Evolutionary conservation across 352 stramenopile species (phyloP).

Genomic region (Pythium apleroticum): DNA sequence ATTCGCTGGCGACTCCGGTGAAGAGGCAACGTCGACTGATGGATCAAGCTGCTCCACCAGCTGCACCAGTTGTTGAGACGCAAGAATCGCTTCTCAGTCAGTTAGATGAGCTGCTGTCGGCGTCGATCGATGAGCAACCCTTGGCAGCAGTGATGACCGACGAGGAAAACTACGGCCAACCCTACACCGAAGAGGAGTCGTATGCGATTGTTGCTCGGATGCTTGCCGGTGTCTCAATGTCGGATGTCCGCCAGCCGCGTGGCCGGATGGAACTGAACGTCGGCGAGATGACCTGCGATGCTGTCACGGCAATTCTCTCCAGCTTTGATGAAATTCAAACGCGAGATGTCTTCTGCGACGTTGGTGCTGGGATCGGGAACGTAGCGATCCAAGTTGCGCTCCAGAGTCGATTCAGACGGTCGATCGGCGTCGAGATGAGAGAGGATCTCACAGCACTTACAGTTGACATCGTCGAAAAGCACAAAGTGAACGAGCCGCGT

Average conservation of each 20-base stretch:
- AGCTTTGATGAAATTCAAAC: background rate
- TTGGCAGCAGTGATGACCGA: no score
- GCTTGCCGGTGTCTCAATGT: background rate
- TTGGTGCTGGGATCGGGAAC: constrained; percentile 15
- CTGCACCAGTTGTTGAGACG: no score
- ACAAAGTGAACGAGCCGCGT: background rate
- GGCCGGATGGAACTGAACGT: constrained; percentile 8
- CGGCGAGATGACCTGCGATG: constrained; percentile 11
- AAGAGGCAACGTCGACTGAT: no score
- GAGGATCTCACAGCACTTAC: background rate
- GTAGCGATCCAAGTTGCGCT: constrained; percentile 13
- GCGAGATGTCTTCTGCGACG: constrained; percentile 6
- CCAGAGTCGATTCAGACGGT: background rate
- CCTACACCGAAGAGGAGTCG: background rate
- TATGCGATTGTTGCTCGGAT: background rate
- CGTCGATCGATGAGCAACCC: no score
- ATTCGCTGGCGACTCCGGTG: no score
- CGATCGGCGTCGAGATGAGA: constrained; percentile 8
- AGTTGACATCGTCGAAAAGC: background rate
- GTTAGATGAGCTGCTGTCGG: no score
- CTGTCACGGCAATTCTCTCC: background rate
- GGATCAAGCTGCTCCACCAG: no score
- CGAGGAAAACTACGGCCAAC: no score
- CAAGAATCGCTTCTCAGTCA: no score
- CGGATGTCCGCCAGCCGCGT: constrained; percentile 4